These are phyloP conservation scores for Lipomyces orientalis DNA, from an alignment of 805 yeast genomes.

Conservation along the genomic window DNA sequence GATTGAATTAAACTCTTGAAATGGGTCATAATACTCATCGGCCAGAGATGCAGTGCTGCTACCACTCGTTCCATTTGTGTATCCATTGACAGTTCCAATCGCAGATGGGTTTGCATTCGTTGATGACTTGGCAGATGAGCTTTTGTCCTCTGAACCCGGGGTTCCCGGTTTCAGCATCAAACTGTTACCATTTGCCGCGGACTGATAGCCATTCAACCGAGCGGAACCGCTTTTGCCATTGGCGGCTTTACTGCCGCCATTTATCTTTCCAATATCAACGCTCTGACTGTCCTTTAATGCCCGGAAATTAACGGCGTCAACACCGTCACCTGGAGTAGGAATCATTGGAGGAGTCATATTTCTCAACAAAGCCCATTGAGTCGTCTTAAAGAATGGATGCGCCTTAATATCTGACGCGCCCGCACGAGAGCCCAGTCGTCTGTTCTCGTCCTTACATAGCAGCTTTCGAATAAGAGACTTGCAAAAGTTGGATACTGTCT, in stretches of 20 bases:
- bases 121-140: conserved; percentile 11
- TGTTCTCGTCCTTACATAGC: conserved; percentile 84
- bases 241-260: conserved; percentile 17
- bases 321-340: conserved; percentile 71
- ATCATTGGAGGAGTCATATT: conserved; percentile 95
- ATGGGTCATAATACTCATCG: conserved; percentile 67
- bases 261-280: conserved; percentile 42
- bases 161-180: background rate
- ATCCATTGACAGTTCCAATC: conserved; percentile 17
- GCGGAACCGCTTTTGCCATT: background rate
- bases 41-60: conserved; percentile 40
- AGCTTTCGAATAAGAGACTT: conserved; percentile 79
- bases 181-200: conserved; percentile 5
- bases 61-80: conserved; percentile 10
- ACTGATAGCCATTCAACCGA: background rate
- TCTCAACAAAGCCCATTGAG: conserved; percentile 94
- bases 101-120: conserved; percentile 10
- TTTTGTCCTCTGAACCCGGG: background rate
- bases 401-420: conserved; percentile 95
- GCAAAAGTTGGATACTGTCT: conserved; percentile 73
- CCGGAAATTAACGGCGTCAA: conserved; percentile 51
- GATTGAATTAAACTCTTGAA: conserved; percentile 82
- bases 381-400: conserved; percentile 87
- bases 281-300: conserved; percentile 43
- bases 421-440: conserved; percentile 85